These are phyloP conservation scores for Trichoderma polysporum DNA, from an alignment of 2,329 filamentous ascomycete genomes.

Conservation along the genomic window DNA sequence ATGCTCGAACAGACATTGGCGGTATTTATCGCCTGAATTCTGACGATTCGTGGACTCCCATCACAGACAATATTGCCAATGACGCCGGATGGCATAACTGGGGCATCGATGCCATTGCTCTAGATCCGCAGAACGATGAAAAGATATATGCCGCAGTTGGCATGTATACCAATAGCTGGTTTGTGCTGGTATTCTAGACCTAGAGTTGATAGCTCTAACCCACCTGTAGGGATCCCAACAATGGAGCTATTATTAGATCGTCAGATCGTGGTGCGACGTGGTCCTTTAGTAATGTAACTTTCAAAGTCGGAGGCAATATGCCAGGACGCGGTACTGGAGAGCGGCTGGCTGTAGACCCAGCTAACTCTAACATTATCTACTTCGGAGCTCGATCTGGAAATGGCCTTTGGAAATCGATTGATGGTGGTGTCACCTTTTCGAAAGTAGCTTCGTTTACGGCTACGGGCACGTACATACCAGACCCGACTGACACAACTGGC, in stretches of 20 bases:
- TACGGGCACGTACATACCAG: neutral
- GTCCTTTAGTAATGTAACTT: slow-evolving; percentile 7
- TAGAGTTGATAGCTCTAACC: neutral
- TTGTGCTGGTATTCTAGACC: neutral
- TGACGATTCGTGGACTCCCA: slow-evolving; percentile 1
- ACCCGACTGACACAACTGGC: slow-evolving; percentile 3
- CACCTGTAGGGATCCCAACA: neutral
- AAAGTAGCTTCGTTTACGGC: slow-evolving; percentile 11
- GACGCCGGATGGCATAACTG: slow-evolving; percentile 13
- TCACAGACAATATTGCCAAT: neutral
- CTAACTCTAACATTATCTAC: slow-evolving; percentile 11
- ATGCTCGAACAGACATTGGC: slow-evolving; percentile 13
- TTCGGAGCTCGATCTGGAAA: slow-evolving; percentile 15
- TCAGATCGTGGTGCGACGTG: slow-evolving; percentile 10
- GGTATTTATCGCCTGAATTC: slow-evolving; percentile 10
- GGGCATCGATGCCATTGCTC: slow-evolving; percentile 7
- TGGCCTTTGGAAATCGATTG: slow-evolving; percentile 10
- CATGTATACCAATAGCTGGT: slow-evolving; percentile 18
- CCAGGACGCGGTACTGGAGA: slow-evolving; percentile 5
- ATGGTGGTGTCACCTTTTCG: slow-evolving; percentile 15
- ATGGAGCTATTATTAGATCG: slow-evolving; percentile 15
- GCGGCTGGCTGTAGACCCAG: slow-evolving; percentile 5
- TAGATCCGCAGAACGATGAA: slow-evolving; percentile 7
- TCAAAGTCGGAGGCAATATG: slow-evolving; percentile 15
- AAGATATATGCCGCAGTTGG: slow-evolving; percentile 11